Base-by-base conservation (phyloP, 106 monocot genomes). In the Dendrobium officinale region DNA sequence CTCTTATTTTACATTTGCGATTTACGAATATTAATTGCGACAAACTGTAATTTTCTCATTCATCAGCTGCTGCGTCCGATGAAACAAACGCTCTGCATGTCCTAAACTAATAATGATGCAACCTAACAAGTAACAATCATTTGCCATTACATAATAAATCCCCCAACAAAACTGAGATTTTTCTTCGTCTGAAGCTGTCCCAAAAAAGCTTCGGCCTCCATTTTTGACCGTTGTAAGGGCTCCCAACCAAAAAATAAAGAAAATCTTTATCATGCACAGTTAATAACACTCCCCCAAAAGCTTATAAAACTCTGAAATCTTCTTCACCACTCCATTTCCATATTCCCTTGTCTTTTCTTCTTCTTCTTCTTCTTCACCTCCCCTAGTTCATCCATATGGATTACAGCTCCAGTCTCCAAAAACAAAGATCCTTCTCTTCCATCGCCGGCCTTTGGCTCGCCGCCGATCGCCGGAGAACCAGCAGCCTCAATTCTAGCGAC, bases 381-480 rank as follows among this genome's bases (percentile, higher is more conserved):
- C 70, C 33, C 10, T 16, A 37, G 9, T 16, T 70, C 33, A 31
- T 27, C 37, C 37, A 2, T 15, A 74, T 74, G 74, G 74, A 74
- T 4, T 77, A 7, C 74, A 79, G 47, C 51, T 68, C 81, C 13
- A 76, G 79, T 24, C 64, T 88, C 70, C 59, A 22, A 70, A 79
- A 77, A 77, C 88, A 85, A 66, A 66, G 41, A 6, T 85, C 88
- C 8, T 78, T 76, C 31, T 54, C 75, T 1, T 87, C 75, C 82
- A 47, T 79, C 55, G 64, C 67, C 83, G 10, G 72, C 67, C 42
- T 61, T 15, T 78, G 77, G 15, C 33, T 55, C 83, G 56, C 77
- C 67, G 45, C 78, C 51, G n/a, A 20, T 31, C 20, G 77, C 42
- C 67, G 80, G 18, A 33, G 75, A n/a, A 48, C 51, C 20, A 29